Evolutionary conservation across 345 rosid species (phyloP), one percentile per base, ranked within the genome.

Genomic region (Aquilaria malaccensis): DNA sequence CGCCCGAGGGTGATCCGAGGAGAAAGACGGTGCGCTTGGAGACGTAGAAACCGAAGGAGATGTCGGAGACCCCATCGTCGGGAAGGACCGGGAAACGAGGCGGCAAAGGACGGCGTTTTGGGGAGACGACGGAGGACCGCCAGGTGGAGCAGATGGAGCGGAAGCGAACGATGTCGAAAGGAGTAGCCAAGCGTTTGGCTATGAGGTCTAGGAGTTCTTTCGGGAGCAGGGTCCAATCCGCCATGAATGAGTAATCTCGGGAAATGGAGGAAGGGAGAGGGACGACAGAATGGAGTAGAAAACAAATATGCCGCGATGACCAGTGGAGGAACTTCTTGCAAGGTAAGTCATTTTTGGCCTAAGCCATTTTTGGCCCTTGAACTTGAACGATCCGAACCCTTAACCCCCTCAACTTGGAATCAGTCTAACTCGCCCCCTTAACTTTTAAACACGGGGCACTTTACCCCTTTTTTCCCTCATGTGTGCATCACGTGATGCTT

Each of bases 71-170:
- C 13, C 84, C 83, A 48, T 81, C 81, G 63, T 75, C 77, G 2
- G 92, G 96, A 68, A 86, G 74, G 59, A 82, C 68, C 7, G 77
- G 83, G 66, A 81, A 74, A 49, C 77, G 76, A 31, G 72, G 73
- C 10, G 87, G 65, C 2, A 75, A 70, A 22, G 74, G 80, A 59
- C 67, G 67, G 6, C 68, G 74, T 46, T 67, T 72, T 0, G 82
- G 79, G 13, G 72, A 47, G 48, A 74, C 66, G 33, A 77, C 72
- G 37, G 95, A 72, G 67, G 80, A 83, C 14, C 96, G 83, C 99
- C 99, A 94, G 49, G 85, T 67, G 46, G 79, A 71, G 63, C 99
- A 94, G 13, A 88, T 83, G 65, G 96, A 80, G 33, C 99, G 99
- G 76, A 83, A 80, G 1, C 87, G 92, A 13, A 66, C 54, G 70